These are phyloP conservation scores for Cnidoscolus chayamansa DNA, from an alignment of 441 rosid genomes.

Conservation along the genomic window DNA sequence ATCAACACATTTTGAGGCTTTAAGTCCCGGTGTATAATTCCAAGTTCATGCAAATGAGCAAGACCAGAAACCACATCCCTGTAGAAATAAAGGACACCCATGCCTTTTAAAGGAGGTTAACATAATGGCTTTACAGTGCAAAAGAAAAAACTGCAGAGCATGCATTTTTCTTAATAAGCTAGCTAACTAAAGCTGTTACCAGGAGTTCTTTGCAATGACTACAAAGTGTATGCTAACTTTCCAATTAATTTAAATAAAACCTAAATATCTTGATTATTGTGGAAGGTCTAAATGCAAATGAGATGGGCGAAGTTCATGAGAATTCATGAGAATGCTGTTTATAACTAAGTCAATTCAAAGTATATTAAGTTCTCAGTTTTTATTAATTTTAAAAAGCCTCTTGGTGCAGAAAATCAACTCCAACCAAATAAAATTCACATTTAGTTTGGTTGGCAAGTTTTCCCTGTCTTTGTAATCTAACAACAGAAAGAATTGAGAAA, in stretches of 20 bases:
- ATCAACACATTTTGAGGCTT: constrained; percentile 96
- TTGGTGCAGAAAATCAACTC: background rate
- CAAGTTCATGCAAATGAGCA: constrained; percentile 84
- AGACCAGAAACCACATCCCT: constrained; percentile 86
- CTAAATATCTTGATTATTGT: background rate
- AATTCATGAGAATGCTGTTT: background rate
- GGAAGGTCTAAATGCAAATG: background rate
- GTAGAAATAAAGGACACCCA: constrained; percentile 15
- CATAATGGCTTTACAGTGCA: background rate
- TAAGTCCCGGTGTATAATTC: constrained; percentile 85
- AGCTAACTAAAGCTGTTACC: background rate
- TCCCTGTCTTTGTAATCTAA: background rate
- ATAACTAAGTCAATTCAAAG: background rate
- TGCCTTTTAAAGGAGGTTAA: background rate
- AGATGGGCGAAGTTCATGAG: background rate
- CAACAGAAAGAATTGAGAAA: background rate
- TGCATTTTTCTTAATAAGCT: background rate
- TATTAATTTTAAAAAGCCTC: no score
- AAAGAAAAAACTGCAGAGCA: background rate
- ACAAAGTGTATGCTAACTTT: background rate
- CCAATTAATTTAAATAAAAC: background rate
- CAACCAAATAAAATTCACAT: background rate
- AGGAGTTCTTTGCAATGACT: background rate
- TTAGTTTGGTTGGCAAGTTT: background rate
- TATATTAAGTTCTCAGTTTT: background rate